Percentiles rank a stretch among this genome's conserved stretches.
phyloP scores from a whole-genome alignment of 352 stramenopile species.

The Pythium volutum region DNA sequence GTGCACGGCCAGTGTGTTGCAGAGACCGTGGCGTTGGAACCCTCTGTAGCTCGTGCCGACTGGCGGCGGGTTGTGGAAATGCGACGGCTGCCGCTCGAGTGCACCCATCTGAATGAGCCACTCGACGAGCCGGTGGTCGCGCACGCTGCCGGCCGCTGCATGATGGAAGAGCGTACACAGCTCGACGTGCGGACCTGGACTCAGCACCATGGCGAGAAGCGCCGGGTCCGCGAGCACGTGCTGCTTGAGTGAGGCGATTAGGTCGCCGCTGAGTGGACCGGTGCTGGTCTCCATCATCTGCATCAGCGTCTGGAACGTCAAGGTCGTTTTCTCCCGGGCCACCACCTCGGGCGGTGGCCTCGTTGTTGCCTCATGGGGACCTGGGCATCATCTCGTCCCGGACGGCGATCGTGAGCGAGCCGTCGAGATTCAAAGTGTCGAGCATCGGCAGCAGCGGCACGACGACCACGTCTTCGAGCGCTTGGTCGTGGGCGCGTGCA shows the following conservation, averaged over 20 bases:
- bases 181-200: neutral
- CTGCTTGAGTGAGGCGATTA: neutral
- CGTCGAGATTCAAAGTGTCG: constrained; percentile 30
- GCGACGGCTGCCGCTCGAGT: constrained; percentile 14
- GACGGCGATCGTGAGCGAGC: constrained; percentile 12
- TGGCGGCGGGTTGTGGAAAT: neutral
- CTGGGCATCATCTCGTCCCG: no score
- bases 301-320: constrained; percentile 5
- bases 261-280: neutral
- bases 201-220: neutral
- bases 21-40: neutral
- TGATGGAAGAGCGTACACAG: constrained; percentile 26
- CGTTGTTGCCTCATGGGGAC: no score
- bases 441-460: constrained; percentile 28
- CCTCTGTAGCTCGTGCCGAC: neutral
- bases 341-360: neutral
- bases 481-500: no score
- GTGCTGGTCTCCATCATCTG: neutral
- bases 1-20: constrained; percentile 12
- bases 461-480: constrained; percentile 20
- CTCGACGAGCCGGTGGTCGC: constrained; percentile 29
- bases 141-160: constrained; percentile 27
- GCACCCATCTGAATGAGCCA: constrained; percentile 38
- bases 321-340: neutral
- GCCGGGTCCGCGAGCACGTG: neutral